Evolutionary conservation across 345 rosid species (phyloP).

Genomic region (Eutrema heterophyllum): DNA sequence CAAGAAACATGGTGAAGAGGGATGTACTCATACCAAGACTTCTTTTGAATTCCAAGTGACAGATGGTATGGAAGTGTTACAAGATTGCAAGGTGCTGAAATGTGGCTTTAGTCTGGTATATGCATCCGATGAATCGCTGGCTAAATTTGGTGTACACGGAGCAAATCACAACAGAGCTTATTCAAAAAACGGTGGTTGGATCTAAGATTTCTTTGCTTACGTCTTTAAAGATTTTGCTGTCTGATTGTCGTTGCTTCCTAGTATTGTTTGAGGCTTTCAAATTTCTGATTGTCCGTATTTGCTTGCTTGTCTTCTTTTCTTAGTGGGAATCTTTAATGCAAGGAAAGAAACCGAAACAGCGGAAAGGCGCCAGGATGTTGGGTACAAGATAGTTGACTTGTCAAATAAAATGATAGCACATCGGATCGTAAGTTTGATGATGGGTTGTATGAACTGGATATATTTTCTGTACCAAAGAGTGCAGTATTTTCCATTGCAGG

Average conservation of each 20-base stretch:
- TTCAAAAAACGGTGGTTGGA: background rate
- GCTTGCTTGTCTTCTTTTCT: background rate
- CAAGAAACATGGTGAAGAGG: background rate
- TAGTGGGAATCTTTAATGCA: background rate
- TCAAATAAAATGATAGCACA: background rate
- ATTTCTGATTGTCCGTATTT: background rate
- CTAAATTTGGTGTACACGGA: background rate
- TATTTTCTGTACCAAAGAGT: background rate
- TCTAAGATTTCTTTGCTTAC: background rate
- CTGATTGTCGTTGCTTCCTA: background rate
- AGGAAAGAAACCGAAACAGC: background rate
- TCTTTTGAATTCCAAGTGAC: constrained; percentile 6
- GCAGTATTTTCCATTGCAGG: background rate
- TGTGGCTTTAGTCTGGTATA: constrained; percentile 11
- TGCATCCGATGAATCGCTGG: background rate
- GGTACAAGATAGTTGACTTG: constrained; percentile 5
- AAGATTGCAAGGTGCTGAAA: background rate
- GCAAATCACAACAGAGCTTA: background rate
- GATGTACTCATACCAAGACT: background rate
- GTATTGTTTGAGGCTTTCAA: background rate
- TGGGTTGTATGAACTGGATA: background rate
- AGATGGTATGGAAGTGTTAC: background rate
- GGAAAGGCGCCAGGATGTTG: background rate
- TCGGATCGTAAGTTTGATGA: background rate
- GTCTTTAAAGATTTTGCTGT: background rate